Conservation (phyloP, 2,329 filamentous ascomycete species). For the Monosporascus cannonballus region DNA sequence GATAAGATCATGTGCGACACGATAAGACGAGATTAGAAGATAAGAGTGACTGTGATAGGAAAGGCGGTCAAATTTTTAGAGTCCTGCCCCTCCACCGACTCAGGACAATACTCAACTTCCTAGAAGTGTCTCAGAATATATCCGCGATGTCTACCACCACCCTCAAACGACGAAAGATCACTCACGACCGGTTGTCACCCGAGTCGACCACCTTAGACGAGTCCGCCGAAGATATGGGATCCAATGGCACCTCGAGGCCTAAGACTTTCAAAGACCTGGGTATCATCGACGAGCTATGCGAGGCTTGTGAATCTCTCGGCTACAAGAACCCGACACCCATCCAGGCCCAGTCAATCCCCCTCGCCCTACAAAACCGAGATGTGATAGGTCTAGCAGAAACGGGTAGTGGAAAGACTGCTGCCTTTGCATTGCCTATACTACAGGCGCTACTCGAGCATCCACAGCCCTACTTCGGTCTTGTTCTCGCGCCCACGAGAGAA, state of each 20-base stretch:
- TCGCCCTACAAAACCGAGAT: conserved; percentile 73
- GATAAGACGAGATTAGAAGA: background rate
- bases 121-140: background rate
- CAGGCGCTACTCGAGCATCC: conserved; percentile 87
- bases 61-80: background rate
- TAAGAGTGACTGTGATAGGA: background rate
- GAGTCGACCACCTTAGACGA: conserved; percentile 18
- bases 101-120: no score
- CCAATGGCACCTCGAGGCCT: background rate
- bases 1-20: background rate
- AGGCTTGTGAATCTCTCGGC: conserved; percentile 75
- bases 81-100: background rate
- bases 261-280: conserved; percentile 70
- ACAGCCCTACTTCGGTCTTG: conserved; percentile 77
- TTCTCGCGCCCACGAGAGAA: conserved; percentile 90
- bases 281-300: conserved; percentile 79
- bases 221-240: conserved; percentile 13
- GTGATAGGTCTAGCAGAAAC: conserved; percentile 94
- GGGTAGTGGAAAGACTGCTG: conserved; percentile 91
- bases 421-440: conserved; percentile 88
- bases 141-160: conserved; percentile 28
- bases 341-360: conserved; percentile 76
- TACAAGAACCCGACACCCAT: conserved; percentile 88
- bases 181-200: conserved; percentile 13
- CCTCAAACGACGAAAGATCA: conserved; percentile 36